Percentiles rank a stretch among this genome's conserved stretches.
phyloP scores from a whole-genome alignment of 1,139 yeast species.

The Pneumocystis jirovecii region DNA sequence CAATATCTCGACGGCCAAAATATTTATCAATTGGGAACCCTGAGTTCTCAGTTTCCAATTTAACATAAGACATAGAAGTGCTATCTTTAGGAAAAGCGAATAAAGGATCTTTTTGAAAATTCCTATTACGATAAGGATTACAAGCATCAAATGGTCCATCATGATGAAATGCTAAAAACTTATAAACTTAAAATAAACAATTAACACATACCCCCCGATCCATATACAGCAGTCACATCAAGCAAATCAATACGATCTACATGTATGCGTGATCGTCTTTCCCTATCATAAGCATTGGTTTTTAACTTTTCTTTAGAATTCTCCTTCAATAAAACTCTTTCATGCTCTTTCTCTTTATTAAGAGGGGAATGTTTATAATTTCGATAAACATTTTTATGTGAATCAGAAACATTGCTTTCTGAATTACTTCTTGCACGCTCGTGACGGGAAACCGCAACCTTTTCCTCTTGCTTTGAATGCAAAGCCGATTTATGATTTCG shows the following conservation, averaged over 20 bases:
- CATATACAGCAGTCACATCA: conserved; percentile 89
- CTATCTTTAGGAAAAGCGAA: conserved; percentile 92
- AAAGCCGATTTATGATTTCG: not conserved
- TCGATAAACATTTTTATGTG: not conserved
- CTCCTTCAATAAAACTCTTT: not conserved
- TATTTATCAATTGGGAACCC: conserved; percentile 16
- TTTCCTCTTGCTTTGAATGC: not conserved
- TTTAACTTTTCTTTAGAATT: not conserved
- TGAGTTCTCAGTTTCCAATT: conserved; percentile 22
- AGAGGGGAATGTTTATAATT: not conserved
- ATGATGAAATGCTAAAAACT: conserved; percentile 50
- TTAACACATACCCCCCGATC: conserved; percentile 36
- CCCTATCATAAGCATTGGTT: conserved; percentile 20
- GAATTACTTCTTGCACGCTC: not conserved
- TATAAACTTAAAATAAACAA: conserved; percentile 24
- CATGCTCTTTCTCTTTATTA: not conserved
- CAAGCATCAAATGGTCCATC: conserved; percentile 99
- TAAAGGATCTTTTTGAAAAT: conserved; percentile 66
- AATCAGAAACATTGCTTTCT: not conserved
- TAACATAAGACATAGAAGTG: conserved; percentile 61
- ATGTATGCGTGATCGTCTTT: conserved; percentile 19
- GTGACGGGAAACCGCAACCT: no score
- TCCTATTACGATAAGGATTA: conserved; percentile 85
- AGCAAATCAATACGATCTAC: conserved; percentile 85
- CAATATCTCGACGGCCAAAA: conserved; percentile 24